Evolutionary conservation across 495 filamentous ascomycete species (phyloP).

Genomic region (Penicillium pancosmium): DNA sequence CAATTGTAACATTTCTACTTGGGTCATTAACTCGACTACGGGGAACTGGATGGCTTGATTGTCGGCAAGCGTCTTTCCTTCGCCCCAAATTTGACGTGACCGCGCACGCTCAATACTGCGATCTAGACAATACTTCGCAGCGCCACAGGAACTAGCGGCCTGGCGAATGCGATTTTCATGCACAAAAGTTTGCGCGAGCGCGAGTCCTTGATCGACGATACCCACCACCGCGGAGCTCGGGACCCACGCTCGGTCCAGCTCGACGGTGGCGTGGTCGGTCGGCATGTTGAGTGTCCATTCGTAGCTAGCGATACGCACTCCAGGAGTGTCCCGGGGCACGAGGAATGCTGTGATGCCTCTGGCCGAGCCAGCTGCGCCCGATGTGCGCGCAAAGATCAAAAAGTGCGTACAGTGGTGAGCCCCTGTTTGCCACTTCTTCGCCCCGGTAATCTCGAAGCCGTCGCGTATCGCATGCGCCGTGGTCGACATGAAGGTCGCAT

Average conservation of each 20-base stretch:
- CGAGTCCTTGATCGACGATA: constrained; percentile 47
- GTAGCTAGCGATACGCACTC: constrained; percentile 53
- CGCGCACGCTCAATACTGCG: constrained; percentile 55
- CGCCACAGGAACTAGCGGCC: constrained; percentile 60
- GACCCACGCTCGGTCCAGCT: constrained; percentile 51
- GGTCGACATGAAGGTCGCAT: constrained; percentile 61
- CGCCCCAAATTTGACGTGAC: constrained; percentile 55
- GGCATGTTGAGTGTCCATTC: constrained; percentile 68
- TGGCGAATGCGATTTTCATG: constrained; percentile 66
- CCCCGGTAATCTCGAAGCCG: constrained; percentile 56
- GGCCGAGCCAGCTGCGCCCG: constrained; percentile 45
- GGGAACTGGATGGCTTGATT: constrained; percentile 66
- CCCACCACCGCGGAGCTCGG: constrained; percentile 53
- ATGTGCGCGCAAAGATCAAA: constrained; percentile 60
- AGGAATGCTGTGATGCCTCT: constrained; percentile 61
- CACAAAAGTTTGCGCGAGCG: constrained; percentile 62
- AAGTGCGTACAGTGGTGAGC: constrained; percentile 61
- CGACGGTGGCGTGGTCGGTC: constrained; percentile 60
- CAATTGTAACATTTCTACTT: constrained; percentile 61
- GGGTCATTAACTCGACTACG: constrained; percentile 60
- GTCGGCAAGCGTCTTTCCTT: constrained; percentile 45
- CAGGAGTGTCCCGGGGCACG: constrained; percentile 48
- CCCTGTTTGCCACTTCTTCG: constrained; percentile 65
- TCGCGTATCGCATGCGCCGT: constrained; percentile 38
- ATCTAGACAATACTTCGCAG: constrained; percentile 58